Evolutionary conservation across 805 yeast genomes (phyloP).

Genomic region (Grigorovia yakushimaensis): DNA sequence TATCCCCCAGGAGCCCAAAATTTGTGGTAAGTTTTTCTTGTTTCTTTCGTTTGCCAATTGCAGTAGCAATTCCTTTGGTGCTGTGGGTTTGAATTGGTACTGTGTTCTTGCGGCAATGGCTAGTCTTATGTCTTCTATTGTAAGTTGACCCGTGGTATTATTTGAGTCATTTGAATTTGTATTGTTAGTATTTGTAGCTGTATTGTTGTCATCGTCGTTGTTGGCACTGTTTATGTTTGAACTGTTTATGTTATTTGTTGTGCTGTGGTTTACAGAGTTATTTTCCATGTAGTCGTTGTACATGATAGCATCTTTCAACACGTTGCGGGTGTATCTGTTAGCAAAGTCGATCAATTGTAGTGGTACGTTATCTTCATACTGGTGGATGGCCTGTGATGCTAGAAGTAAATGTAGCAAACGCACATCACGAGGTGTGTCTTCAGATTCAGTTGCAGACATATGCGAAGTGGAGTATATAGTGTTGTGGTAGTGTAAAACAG

Average conservation of each 20-base stretch:
- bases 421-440: slow-evolving; percentile 70
- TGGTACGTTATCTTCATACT: slow-evolving; percentile 93
- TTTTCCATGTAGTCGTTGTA: slow-evolving; percentile 73
- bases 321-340: slow-evolving; percentile 73
- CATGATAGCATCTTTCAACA: slow-evolving; percentile 79
- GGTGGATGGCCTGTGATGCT: slow-evolving; percentile 86
- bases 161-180: neutral
- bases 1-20: slow-evolving; percentile 84
- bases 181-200: slow-evolving; percentile 1
- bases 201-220: too few species aligned
- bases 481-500: neutral
- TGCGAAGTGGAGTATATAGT: neutral
- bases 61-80: slow-evolving; percentile 82
- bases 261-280: slow-evolving; percentile 10
- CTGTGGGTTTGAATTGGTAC: slow-evolving; percentile 86
- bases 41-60: slow-evolving; percentile 91
- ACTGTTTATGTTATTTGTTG: neutral
- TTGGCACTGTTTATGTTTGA: neutral
- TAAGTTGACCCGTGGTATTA: slow-evolving; percentile 33
- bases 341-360: slow-evolving; percentile 96
- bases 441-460: neutral
- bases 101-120: slow-evolving; percentile 93
- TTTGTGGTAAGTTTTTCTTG: slow-evolving; percentile 81
- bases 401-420: slow-evolving; percentile 79
- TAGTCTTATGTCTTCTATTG: slow-evolving; percentile 82